A percentile compares a stretch with the other conserved stretches of the same genome.
These are phyloP conservation scores for Podaxis sp. DNA, from an alignment of 768 basidiomycete genomes.

Conservation along the genomic window DNA sequence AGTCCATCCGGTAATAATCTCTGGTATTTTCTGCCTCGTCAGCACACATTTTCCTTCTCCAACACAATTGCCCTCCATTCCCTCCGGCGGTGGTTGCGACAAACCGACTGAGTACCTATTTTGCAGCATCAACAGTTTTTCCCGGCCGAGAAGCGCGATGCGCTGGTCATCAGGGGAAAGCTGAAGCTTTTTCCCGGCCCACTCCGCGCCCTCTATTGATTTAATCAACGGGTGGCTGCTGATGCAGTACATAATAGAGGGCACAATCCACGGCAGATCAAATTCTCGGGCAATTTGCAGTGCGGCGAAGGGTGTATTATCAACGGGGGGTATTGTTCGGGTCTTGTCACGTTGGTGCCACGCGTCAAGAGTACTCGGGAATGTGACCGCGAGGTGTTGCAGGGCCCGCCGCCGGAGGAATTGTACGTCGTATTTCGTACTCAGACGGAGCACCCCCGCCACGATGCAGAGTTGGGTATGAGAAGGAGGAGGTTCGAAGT, in stretches of 20 bases:
- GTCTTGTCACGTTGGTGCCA: slow-evolving; percentile 33
- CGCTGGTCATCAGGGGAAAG: slow-evolving; percentile 28
- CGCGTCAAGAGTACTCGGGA: slow-evolving; percentile 32
- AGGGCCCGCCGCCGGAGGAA: slow-evolving; percentile 34
- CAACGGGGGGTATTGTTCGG: slow-evolving; percentile 37
- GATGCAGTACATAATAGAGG: slow-evolving; percentile 36
- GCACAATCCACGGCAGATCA: slow-evolving; percentile 34
- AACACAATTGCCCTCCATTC: slow-evolving; percentile 15
- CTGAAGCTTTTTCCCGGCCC: slow-evolving; percentile 25
- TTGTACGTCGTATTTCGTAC: slow-evolving; percentile 38
- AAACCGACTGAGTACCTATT: slow-evolving; percentile 12
- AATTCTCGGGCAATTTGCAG: slow-evolving; percentile 34
- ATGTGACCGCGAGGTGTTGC: slow-evolving; percentile 33
- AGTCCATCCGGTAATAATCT: slow-evolving; percentile 28
- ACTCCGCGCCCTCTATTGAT: slow-evolving; percentile 34
- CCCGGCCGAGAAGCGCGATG: slow-evolving; percentile 27
- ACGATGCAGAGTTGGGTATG: slow-evolving; percentile 30
- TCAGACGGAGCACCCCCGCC: slow-evolving; percentile 35
- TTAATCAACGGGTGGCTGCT: slow-evolving; percentile 36
- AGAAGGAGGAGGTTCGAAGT: slow-evolving; percentile 34
- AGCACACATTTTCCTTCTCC: slow-evolving; percentile 18
- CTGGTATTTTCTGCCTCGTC: slow-evolving; percentile 24
- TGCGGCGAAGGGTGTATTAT: slow-evolving; percentile 40
- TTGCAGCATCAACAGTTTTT: slow-evolving; percentile 26
- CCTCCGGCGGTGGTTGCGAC: slow-evolving; percentile 9